A percentile compares a stretch with the other conserved stretches of the same genome.
Conservation (phyloP, 1,139 yeast species). For the Pichia sp. region DNA sequence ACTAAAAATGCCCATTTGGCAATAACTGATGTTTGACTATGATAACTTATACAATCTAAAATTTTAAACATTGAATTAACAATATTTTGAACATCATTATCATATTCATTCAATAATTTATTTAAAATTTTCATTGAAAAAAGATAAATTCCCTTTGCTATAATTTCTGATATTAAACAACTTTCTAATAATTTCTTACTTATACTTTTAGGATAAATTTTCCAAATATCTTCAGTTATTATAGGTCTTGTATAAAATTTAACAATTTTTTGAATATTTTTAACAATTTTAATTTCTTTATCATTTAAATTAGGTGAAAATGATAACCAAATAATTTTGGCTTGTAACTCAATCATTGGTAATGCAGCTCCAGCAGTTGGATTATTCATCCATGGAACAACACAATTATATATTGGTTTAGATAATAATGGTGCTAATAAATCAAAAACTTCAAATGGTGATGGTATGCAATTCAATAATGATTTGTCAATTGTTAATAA, state of each 20-base stretch:
- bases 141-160: constrained; percentile 20
- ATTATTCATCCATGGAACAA: constrained; percentile 31
- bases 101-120: constrained; percentile 8
- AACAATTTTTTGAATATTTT: constrained; percentile 17
- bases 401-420: constrained; percentile 23
- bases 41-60: constrained; percentile 17
- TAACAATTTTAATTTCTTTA: constrained; percentile 11
- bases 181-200: constrained; percentile 22
- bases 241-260: constrained; percentile 22
- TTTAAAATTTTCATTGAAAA: constrained; percentile 19
- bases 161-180: constrained; percentile 22
- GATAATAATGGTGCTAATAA: constrained; percentile 20
- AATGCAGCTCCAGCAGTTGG: constrained; percentile 31
- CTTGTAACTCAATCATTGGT: constrained; percentile 27
- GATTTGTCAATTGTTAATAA: constrained; percentile 25
- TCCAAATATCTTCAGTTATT: constrained; percentile 20
- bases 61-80: constrained; percentile 13
- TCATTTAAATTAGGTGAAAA: constrained; percentile 18
- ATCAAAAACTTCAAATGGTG: constrained; percentile 29
- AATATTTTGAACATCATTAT: constrained; percentile 15
- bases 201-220: constrained; percentile 19
- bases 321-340: constrained; percentile 27
- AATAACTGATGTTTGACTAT: constrained; percentile 18
- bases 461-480: constrained; percentile 21
- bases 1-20: constrained; percentile 23